A percentile compares a stretch with the other conserved stretches of the same genome.
Evolutionary conservation across 148 eudicot species (phyloP).

Genomic region (Heliosperma pusillum): DNA sequence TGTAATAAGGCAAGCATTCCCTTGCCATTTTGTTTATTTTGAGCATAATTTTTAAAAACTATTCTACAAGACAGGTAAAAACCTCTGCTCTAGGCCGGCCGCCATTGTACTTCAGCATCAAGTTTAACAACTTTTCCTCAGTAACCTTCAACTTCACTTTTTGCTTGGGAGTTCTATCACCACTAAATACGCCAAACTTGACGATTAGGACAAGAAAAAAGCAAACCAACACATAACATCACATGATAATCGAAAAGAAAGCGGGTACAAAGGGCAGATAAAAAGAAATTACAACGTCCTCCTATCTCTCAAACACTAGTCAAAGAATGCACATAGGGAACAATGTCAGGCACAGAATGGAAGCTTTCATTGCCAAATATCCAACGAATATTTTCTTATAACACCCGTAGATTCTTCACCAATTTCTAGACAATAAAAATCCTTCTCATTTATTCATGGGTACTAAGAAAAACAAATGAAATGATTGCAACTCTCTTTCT

Average conservation of each 20-base stretch:
- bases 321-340: background rate
- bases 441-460: background rate
- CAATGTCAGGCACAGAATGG: background rate
- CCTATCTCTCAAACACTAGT: background rate
- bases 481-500: background rate
- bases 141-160: conserved; percentile 98
- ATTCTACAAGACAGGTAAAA: conserved; percentile 17
- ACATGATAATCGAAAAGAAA: background rate
- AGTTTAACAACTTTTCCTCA: conserved; percentile 86
- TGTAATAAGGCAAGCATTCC: too few species aligned
- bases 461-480: background rate
- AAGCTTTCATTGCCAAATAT: background rate
- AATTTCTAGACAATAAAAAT: background rate
- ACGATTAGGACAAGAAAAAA: conserved; percentile 3
- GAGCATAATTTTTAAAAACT: background rate
- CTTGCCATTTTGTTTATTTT: too few species aligned
- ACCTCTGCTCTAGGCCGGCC: conserved; percentile 98
- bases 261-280: background rate
- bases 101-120: conserved; percentile 97
- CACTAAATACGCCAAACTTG: conserved; percentile 50
- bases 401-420: background rate
- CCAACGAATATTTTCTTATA: background rate
- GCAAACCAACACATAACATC: background rate
- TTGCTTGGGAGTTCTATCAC: conserved; percentile 99
- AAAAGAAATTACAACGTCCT: background rate